Evolutionary conservation across 2,329 filamentous ascomycete species (phyloP).

Genomic region (Fusarium algeriense): DNA sequence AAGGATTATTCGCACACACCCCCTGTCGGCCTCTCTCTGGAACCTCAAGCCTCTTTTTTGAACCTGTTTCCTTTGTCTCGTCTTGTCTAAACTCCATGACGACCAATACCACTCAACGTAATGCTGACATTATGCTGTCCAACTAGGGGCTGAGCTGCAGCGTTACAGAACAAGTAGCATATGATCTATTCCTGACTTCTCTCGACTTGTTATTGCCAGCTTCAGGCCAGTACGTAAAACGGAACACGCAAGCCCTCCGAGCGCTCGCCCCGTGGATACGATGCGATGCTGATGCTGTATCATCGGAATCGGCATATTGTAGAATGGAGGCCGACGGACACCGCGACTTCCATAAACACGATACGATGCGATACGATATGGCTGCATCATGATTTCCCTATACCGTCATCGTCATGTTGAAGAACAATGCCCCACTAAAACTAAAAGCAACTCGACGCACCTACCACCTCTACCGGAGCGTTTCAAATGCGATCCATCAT

Average conservation of each 20-base stretch:
- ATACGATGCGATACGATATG: conserved; percentile 28
- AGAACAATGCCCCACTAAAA: conserved; percentile 25
- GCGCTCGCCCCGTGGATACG: conserved; percentile 28
- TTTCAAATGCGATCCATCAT: conserved; percentile 33
- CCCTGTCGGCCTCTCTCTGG: conserved; percentile 31
- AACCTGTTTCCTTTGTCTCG: conserved; percentile 5
- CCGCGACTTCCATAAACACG: conserved; percentile 1
- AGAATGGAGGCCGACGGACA: conserved; percentile 7
- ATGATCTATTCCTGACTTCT: background rate
- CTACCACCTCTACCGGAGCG: conserved; percentile 25
- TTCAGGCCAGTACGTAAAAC: background rate
- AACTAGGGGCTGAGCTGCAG: conserved; percentile 34
- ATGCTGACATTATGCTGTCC: conserved; percentile 37
- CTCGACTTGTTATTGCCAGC: conserved; percentile 3
- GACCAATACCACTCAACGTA: conserved; percentile 17
- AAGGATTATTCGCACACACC: conserved; percentile 4
- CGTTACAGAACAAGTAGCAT: conserved; percentile 14
- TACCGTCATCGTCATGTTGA: conserved; percentile 35
- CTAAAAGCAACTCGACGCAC: conserved; percentile 12
- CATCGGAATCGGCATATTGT: conserved; percentile 31
- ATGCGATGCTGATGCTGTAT: conserved; percentile 35
- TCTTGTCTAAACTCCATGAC: conserved; percentile 23
- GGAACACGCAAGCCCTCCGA: conserved; percentile 41
- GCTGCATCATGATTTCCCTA: conserved; percentile 40
- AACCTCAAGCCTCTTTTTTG: conserved; percentile 17